Evolutionary conservation across 2,329 filamentous ascomycete genomes (phyloP), one percentile per base, ranked within the genome.

Genomic region (Trichocomaceae sp.): DNA sequence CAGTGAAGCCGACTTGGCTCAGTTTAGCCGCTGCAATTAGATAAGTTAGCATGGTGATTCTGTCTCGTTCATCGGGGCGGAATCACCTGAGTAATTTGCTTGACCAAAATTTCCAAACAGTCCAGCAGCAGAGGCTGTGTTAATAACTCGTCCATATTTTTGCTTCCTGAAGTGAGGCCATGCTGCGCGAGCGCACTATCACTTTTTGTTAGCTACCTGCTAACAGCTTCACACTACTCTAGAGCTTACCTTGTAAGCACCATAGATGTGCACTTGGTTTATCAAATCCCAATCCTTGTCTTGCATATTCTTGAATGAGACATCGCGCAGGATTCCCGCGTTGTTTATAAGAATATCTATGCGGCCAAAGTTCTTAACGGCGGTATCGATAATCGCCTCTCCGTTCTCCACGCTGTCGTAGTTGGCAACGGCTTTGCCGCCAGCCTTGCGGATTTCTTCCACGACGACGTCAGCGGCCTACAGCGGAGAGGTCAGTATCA

Each of bases 81-180:
- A 20, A 15, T 42, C 35, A 84, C 80, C 80, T 52, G 92, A 95
- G 77, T 99, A 99, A 77, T 96, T 97, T 71, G 85, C 83, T 78
- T 97, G 92, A 62, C 92, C 93, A 68, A 96, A 97, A 76, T 84
- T 93, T 67, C 93, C 93, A 71, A 95, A 97, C 52, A 99, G 80
- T 66, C 93, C 93, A 59, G 93, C 91, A 55, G 90, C 90, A n/a
- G 92, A 97, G 37, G 92, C 84, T 22, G 93, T 97, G 80, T 95
- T 97, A 77, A 99, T 96, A 63, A 99, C 80, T 65, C 93, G 84
- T 60, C 93, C 93, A 72, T 89, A 99, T 83, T 96, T 97, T 77
- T 99, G 93, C 79, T 97, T 97, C 69, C 92, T 83, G 82, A 99
- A 97, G 75, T 97, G 81, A 57, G 92, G 90, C 92, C 93, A 99